phyloP scores from a whole-genome alignment of 352 stramenopile species.

The Phytophthora capsici region DNA sequence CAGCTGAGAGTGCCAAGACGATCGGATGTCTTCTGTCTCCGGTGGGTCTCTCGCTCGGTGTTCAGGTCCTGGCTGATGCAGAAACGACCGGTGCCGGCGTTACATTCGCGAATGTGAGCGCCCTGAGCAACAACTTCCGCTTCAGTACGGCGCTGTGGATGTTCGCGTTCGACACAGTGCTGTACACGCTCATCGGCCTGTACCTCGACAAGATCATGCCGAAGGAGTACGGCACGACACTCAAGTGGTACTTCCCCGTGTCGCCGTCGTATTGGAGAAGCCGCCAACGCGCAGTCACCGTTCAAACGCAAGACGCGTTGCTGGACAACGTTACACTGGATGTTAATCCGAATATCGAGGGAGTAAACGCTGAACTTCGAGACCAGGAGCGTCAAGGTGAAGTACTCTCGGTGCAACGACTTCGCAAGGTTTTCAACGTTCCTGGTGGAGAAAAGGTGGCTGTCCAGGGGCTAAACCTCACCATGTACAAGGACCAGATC shows the following conservation, averaged over 20 bases:
- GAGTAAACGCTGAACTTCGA: constrained; percentile 37
- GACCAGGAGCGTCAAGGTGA: constrained; percentile 44
- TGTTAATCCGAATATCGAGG: constrained; percentile 44
- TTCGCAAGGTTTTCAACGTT: constrained; percentile 68
- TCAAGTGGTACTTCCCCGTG: constrained; percentile 93
- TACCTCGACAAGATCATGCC: constrained; percentile 93
- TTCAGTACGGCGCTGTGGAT: constrained; percentile 67
- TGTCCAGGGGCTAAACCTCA: constrained; percentile 75
- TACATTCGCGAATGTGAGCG: constrained; percentile 47
- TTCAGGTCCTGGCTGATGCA: constrained; percentile 55
- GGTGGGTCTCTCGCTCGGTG: constrained; percentile 70
- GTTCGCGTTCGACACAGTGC: constrained; percentile 84
- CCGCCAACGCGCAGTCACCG: background rate
- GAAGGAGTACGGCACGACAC: constrained; percentile 86
- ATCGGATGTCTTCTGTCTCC: constrained; percentile 62
- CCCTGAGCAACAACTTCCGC: constrained; percentile 56
- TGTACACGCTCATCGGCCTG: constrained; percentile 89
- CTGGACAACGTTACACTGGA: constrained; percentile 32
- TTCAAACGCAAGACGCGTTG: constrained; percentile 19
- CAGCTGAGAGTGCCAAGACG: constrained; percentile 43
- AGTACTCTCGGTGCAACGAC: constrained; percentile 38
- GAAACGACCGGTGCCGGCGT: constrained; percentile 59
- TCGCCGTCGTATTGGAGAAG: constrained; percentile 52
- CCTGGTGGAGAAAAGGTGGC: constrained; percentile 73
- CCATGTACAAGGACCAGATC: constrained; percentile 92